Evolutionary conservation across 768 basidiomycete genomes (phyloP), one percentile per base, ranked within the genome.

Genomic region (Suillus spraguei): DNA sequence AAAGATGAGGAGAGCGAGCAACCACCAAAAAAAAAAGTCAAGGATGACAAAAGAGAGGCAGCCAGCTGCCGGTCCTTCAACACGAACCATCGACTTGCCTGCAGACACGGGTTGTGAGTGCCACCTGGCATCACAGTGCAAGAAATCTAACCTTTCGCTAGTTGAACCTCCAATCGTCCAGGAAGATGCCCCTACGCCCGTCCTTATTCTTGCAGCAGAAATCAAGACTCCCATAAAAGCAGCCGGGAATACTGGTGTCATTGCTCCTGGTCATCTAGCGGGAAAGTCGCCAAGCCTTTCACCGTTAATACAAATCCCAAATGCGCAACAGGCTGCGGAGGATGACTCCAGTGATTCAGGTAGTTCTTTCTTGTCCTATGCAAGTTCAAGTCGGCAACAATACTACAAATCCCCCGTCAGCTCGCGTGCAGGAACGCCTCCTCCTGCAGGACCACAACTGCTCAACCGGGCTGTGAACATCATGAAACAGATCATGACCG

Each of bases 301-400:
- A 2, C 35, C 35, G 4, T 8, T 36, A 22, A 7, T 16, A 7
- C 14, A 24, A 56, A 56, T 22, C 24, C 36, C 22, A 14, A 17
- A 24, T 5, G 9, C 7, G 35, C 13, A 36, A 4, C 36, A 9
- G 3, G 55, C 22, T 24, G 14, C 14, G 4, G 17, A 52, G 16
- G 55, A 58, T 7, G 60, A 68, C 17, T 68, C 63, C 10, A 71
- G 71, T 46, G 60, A 64, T 5, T 71, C 74, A 1, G 70, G 68
- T 60, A 70, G 66, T 61, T 73, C 75, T 20, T 72, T 69, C 33
- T 60, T 56, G 63, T 70, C 70, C 1, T 66, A 74, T 17, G 64
- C 64, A 36, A 66, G 69, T 13, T 24, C 24, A 7, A 9, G 4
- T 28, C 49, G 16, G 8, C 70, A 73, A 58, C 60, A 64, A 7